Conservation (phyloP, 257 asterid species). For the Solanum piurae region DNA sequence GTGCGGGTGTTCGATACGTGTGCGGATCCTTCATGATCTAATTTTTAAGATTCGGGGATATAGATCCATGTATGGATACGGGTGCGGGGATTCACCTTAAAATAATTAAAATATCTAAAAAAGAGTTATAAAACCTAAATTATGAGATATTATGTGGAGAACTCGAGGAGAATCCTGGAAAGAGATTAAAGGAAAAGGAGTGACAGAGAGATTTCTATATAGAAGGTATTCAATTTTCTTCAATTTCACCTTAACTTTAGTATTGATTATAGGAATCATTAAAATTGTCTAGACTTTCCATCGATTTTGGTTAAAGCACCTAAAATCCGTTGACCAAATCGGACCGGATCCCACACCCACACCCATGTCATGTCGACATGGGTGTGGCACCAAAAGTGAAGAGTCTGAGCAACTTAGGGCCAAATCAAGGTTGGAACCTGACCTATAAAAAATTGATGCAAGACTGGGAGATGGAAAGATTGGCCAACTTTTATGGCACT, state of each 20-base stretch:
- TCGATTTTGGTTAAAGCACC: background rate
- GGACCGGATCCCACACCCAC: background rate
- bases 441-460: background rate
- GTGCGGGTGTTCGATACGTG: background rate
- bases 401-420: background rate
- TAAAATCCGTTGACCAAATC: background rate
- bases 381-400: background rate
- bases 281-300: background rate
- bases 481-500: background rate
- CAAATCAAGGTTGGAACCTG: background rate
- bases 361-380: background rate
- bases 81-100: background rate
- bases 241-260: background rate
- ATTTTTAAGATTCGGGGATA: background rate
- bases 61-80: background rate
- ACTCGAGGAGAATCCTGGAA: background rate
- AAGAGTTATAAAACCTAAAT: background rate
- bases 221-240: background rate
- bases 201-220: background rate
- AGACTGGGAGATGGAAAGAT: background rate
- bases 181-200: background rate
- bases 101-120: background rate
- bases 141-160: background rate
- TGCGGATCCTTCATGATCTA: background rate
- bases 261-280: background rate